Percentiles rank a stretch among this genome's conserved stretches.
Conservation (phyloP, 805 yeast species). For the Scheffersomyces stipitis region DNA sequence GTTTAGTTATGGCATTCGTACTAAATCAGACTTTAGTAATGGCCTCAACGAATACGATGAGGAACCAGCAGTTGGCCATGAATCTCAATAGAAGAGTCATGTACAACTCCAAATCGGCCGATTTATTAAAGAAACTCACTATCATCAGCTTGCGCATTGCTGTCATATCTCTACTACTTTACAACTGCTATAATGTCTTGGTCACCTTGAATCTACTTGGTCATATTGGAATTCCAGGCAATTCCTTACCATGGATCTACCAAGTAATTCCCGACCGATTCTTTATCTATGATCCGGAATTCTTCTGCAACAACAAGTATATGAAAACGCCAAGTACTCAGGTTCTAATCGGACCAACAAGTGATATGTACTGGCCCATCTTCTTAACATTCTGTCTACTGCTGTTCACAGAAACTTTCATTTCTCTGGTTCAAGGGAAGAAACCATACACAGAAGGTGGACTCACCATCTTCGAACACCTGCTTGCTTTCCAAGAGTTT, state of each 20-base stretch:
- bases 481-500: constrained; percentile 73
- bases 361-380: constrained; percentile 55
- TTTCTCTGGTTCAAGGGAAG: constrained; percentile 54
- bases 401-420: constrained; percentile 65
- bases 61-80: constrained; percentile 19
- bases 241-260: constrained; percentile 10
- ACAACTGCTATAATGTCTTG: constrained; percentile 26
- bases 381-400: constrained; percentile 59
- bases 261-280: constrained; percentile 12
- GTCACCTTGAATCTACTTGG: constrained; percentile 30
- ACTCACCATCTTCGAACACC: constrained; percentile 71
- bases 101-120: constrained; percentile 11
- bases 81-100: constrained; percentile 12
- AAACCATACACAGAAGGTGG: constrained; percentile 65
- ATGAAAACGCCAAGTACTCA: constrained; percentile 28
- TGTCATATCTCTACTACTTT: constrained; percentile 23
- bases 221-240: constrained; percentile 12
- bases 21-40: constrained; percentile 38
- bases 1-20: constrained; percentile 38
- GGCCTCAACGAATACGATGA: constrained; percentile 33
- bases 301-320: constrained; percentile 18
- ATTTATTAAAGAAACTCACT: constrained; percentile 19
- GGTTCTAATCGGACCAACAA: constrained; percentile 48
- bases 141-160: constrained; percentile 26
- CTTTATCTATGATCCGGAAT: constrained; percentile 24